These are phyloP conservation scores for Abrus precatorius DNA, from an alignment of 306 rosid species.

Conservation along the genomic window DNA sequence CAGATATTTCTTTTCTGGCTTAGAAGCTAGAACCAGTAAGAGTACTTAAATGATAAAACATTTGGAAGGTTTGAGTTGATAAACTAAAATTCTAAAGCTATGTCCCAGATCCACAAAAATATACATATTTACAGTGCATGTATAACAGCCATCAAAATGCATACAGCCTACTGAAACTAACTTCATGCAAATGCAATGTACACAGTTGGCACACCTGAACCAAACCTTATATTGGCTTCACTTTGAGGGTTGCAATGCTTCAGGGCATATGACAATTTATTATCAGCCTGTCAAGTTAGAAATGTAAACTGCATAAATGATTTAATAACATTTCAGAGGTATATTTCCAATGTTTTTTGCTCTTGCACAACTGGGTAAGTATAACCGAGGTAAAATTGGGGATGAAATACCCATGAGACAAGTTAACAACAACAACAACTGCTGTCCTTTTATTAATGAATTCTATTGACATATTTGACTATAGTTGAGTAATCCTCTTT, in stretches of 20 bases:
- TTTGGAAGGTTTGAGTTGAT: conserved; percentile 3
- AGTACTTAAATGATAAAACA: conserved; percentile 8
- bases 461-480: conserved; percentile 14
- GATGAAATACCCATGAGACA: conserved; percentile 5
- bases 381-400: conserved; percentile 29
- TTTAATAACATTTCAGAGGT: conserved; percentile 1
- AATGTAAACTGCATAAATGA: conserved; percentile 38
- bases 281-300: conserved; percentile 84
- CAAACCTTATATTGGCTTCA: conserved; percentile 96
- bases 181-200: conserved; percentile 49
- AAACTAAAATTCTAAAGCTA: conserved; percentile 23
- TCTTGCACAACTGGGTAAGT: not conserved
- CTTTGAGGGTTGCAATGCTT: conserved; percentile 80
- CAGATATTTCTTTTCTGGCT: conserved; percentile 4
- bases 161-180: conserved; percentile 26
- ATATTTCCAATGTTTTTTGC: conserved; percentile 15
- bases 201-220: conserved; percentile 63
- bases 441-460: conserved; percentile 12
- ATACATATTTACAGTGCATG: conserved; percentile 17
- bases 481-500: not conserved
- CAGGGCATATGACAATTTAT: conserved; percentile 90
- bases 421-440: not conserved
- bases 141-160: conserved; percentile 14
- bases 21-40: not conserved
- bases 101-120: conserved; percentile 22